phyloP scores from a whole-genome alignment of 1,139 yeast species.

The Debaryomycetaceae sp. region DNA sequence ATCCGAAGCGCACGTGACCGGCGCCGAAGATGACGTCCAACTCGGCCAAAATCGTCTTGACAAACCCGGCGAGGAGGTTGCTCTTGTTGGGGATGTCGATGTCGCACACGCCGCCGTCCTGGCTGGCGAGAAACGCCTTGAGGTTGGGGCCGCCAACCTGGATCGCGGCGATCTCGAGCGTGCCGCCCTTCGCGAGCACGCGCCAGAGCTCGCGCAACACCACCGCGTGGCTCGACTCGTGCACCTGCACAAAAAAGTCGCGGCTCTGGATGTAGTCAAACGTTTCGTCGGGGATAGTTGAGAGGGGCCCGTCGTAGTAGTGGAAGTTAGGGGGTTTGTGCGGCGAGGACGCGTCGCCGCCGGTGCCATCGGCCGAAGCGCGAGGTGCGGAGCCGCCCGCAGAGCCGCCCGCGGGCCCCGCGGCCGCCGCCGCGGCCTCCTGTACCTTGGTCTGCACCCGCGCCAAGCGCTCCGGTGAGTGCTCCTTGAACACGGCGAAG shows the following conservation, averaged over 20 bases:
- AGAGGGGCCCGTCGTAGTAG: conserved; percentile 26
- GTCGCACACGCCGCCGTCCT: too few species aligned
- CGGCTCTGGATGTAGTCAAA: conserved; percentile 36
- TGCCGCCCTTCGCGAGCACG: conserved; percentile 34
- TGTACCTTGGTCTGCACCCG: conserved; percentile 23
- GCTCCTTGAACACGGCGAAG: conserved; percentile 20
- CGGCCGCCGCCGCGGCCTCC: too few species aligned
- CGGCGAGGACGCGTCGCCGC: conserved; percentile 6
- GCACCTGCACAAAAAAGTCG: conserved; percentile 32
- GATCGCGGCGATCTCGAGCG: conserved; percentile 29
- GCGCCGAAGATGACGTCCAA: conserved; percentile 29
- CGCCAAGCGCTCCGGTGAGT: conserved; percentile 26
- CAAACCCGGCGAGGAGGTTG: conserved; percentile 2
- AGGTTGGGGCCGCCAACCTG: conserved; percentile 18
- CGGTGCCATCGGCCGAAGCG: not conserved
- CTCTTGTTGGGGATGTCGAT: not conserved
- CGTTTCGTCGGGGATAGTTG: conserved; percentile 25
- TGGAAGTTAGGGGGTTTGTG: conserved; percentile 37
- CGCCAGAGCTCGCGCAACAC: conserved; percentile 32
- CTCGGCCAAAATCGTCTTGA: conserved; percentile 17
- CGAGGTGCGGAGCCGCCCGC: too few species aligned
- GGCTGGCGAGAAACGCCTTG: conserved; percentile 1
- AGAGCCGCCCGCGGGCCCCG: too few species aligned
- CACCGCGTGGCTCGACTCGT: conserved; percentile 21
- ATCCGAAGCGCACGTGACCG: conserved; percentile 28